Evolutionary conservation across 2,329 filamentous ascomycete genomes (phyloP).

Genomic region (Fusarium odoratissimum): DNA sequence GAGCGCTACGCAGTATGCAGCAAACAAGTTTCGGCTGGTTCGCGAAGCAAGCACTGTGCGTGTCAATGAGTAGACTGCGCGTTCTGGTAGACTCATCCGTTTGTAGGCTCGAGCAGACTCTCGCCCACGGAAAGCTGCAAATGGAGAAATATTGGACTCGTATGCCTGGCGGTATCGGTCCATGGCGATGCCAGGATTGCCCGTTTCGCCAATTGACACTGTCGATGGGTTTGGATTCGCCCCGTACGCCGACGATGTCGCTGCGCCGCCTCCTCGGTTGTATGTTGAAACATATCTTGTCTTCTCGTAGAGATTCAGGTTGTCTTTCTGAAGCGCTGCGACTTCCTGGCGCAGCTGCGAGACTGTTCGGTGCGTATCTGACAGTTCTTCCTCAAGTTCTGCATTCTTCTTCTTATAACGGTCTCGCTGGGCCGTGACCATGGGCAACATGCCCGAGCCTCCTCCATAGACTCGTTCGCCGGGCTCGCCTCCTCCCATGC

Average conservation of each 20-base stretch:
- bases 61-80: conserved; percentile 90
- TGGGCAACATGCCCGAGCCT: conserved; percentile 90
- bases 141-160: conserved; percentile 94
- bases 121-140: conserved; percentile 93
- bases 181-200: conserved; percentile 72
- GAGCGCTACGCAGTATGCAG: conserved; percentile 87
- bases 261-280: conserved; percentile 74
- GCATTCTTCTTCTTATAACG: conserved; percentile 97
- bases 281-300: conserved; percentile 96
- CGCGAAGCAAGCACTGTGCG: conserved; percentile 90
- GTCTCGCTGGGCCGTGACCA: conserved; percentile 98
- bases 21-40: conserved; percentile 93
- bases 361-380: conserved; percentile 83
- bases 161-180: conserved; percentile 93
- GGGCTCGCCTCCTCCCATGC: conserved; percentile 56
- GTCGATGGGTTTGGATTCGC: conserved; percentile 81
- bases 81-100: conserved; percentile 91
- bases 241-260: conserved; percentile 73
- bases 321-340: conserved; percentile 93
- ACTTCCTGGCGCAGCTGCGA: conserved; percentile 91
- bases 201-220: conserved; percentile 67
- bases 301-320: conserved; percentile 96
- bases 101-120: conserved; percentile 92
- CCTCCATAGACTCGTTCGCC: conserved; percentile 73
- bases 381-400: conserved; percentile 90